Evolutionary conservation across 148 eudicot species (phyloP), one percentile per base, ranked within the genome.

Genomic region (Agrostemma githago): DNA sequence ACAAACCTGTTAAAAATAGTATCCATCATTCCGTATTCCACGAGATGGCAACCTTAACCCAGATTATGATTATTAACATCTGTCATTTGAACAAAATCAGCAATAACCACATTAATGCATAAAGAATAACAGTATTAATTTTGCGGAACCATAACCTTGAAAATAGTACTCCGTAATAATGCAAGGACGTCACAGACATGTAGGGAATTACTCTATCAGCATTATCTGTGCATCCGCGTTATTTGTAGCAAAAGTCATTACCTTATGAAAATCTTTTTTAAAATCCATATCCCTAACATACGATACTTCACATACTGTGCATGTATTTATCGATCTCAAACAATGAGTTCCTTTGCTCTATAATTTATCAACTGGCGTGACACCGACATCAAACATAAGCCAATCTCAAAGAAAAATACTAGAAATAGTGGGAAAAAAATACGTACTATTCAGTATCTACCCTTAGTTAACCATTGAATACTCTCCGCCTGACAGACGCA

Each of bases 101-200:
- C 56, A 68, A 68, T 68, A 19, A 68, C 21, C 21, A 40, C 71
- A 68, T 68, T 39, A 68, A 20, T 68, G 71, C 9, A 54, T 34
- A 68, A 68, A 44, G 71, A 44, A 57, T 21, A 68, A 68, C 57
- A 20, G 57, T 26, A 26, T 26, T 26, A 26, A 26, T 26, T 26
- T 26, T 26, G 34, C 34, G 34, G 34, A 26, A 26, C 34, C 34
- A 26, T 26, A 26, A 26, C 34, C 34, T 26, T 26, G 34, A 26
- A 26, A 26, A 26, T 26, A 26, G 34, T 26, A 26, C 34, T 44
- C 39, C 21, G 58, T 17, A 68, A 68, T 68, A 9, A 46, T 20
- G 48, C 39, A 68, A 9, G 57, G 39, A 68, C 2, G 39, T 4
- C 71, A 21, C 9, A 7, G 15, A 68, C 58, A 21, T 57, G n/a